Evolutionary conservation across 2,329 filamentous ascomycete species (phyloP).

Genomic region (Penicillium sp.): DNA sequence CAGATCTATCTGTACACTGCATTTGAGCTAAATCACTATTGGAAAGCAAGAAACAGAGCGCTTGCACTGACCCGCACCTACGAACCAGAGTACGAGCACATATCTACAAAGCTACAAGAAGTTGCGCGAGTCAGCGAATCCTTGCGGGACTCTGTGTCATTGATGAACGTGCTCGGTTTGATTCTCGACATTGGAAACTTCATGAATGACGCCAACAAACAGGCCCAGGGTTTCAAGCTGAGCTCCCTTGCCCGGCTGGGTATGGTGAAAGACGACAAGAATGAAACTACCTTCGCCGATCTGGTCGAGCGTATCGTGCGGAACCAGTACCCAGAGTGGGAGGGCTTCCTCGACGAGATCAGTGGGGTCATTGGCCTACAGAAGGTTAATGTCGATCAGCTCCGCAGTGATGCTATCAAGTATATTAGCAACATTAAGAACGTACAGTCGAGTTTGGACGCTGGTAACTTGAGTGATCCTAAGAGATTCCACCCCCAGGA

Average conservation of each 20-base stretch:
- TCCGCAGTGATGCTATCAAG: conserved; percentile 79
- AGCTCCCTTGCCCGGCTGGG: conserved; percentile 86
- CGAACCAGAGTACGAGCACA: conserved; percentile 87
- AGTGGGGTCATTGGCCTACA: conserved; percentile 71
- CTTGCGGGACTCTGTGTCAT: conserved; percentile 80
- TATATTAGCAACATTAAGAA: conserved; percentile 96
- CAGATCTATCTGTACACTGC: conserved; percentile 93
- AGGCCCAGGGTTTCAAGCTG: conserved; percentile 95
- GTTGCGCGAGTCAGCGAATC: conserved; percentile 87
- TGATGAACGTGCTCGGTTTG: conserved; percentile 94
- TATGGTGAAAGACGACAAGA: conserved; percentile 99
- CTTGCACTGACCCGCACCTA: conserved; percentile 78
- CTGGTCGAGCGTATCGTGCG: conserved; percentile 94
- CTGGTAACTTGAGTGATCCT: conserved; percentile 89
- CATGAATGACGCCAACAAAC: conserved; percentile 99
- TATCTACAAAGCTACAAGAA: conserved; percentile 78
- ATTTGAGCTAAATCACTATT: conserved; percentile 94
- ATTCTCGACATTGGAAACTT: conserved; percentile 99
- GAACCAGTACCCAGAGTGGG: conserved; percentile 95
- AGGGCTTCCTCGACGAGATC: conserved; percentile 83
- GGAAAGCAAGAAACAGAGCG: conserved; percentile 95
- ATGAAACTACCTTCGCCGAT: conserved; percentile 92
- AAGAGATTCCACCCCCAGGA: conserved; percentile 99
- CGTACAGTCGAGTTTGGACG: conserved; percentile 86
- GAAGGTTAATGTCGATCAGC: conserved; percentile 92